Evolutionary conservation across 1,284 basidiomycete genomes (phyloP).

Genomic region (Macrocystidia cucumis): DNA sequence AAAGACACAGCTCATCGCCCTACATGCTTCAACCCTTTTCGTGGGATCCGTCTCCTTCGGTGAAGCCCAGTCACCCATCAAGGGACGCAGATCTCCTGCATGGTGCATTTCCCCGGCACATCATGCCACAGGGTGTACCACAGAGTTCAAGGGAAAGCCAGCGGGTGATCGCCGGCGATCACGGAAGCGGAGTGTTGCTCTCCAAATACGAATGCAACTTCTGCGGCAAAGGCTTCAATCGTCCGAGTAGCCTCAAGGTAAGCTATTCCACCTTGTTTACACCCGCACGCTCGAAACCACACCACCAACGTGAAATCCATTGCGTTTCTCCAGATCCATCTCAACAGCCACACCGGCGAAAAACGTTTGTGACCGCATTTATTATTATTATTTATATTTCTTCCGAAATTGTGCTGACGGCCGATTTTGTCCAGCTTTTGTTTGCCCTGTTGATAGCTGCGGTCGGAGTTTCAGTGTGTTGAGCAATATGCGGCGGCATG

Average conservation of each 20-base stretch:
- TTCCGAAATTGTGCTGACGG: conserved; percentile 10
- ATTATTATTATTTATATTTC: conserved; percentile 8
- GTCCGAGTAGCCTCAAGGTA: conserved; percentile 77
- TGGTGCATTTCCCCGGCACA: no score
- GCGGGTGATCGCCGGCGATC: conserved; percentile 17
- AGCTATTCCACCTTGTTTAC: conserved; percentile 8
- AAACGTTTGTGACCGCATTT: conserved; percentile 53
- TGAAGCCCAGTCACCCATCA: no score
- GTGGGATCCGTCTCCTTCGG: no score
- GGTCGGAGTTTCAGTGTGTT: conserved; percentile 78
- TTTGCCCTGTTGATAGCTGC: conserved; percentile 68
- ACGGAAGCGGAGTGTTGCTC: conserved; percentile 28
- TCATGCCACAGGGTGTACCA: conserved; percentile 27
- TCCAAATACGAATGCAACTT: conserved; percentile 70
- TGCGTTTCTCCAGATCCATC: conserved; percentile 54
- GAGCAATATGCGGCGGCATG: conserved; percentile 82
- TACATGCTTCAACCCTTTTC: no score
- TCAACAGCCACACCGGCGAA: conserved; percentile 80
- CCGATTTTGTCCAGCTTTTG: conserved; percentile 55
- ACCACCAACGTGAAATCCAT: neutral
- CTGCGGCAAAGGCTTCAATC: conserved; percentile 74
- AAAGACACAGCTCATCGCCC: no score
- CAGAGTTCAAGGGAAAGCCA: neutral
- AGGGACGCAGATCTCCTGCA: no score
- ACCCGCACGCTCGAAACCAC: conserved; percentile 5